Base-by-base conservation (phyloP, 1,284 basidiomycete genomes). In the Moesziomyces sp. region DNA sequence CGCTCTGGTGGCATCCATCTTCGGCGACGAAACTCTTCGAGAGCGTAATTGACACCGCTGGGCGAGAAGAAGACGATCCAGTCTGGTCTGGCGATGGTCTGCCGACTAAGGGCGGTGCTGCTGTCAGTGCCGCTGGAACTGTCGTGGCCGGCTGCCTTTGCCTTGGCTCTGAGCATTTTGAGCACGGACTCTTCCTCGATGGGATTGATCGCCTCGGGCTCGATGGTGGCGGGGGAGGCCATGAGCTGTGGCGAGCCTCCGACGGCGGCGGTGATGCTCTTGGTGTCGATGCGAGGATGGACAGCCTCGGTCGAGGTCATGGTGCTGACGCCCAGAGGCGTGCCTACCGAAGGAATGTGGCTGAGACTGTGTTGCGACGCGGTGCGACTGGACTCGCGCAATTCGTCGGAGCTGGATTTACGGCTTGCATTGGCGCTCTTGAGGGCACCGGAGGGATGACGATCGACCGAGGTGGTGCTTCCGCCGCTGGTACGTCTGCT, bases 1-100 rank as follows among this genome's bases (percentile, higher is more conserved):
- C 14, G 44, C 4, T 40, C 57, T 11, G 57, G 64, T 9, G 77
- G 75, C 33, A 83, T 19, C 82, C 82, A 83, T 18, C 53, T 63
- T 18, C 71, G 64, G 16, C 58, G 58, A 24, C 68, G 60, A 19
- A 83, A 69, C 46, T 80, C 69, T 16, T 71, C 67, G 33, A 83
- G 52, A 5, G 80, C 74, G 55, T 82, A 82, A 26, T 79, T 60
- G 42, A 80, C 78, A 19, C 82, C 82, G 19, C 77, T 79, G 8
- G 82, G 82, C 35, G 82, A 83, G 58, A 83, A 83, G 61, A 83
- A 82, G 38, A 82, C 82, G 47, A 83, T 66, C 81, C 81, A 83
- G 52, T 82, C 76, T 6, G 78, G 80, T 35, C 70, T 48, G 9
- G 63, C 69, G 50, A 68, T 62, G 30, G 40, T n/a, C 18, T 19